A percentile compares a stretch with the other conserved stretches of the same genome.
phyloP scores from a whole-genome alignment of 1,139 yeast genomes.

The Pichiaceae sp. region DNA sequence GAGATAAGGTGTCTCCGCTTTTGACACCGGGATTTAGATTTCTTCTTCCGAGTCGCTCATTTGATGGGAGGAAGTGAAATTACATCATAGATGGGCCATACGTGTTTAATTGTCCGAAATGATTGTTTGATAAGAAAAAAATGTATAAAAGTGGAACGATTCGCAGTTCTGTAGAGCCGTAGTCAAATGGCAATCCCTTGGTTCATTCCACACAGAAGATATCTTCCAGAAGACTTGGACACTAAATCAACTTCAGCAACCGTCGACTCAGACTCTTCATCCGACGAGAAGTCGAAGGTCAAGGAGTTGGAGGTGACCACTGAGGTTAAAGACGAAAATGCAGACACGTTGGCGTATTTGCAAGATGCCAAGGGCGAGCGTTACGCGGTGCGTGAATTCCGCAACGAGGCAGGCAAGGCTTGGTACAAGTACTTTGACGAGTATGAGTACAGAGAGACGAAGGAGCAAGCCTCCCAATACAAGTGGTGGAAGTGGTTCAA shows the following conservation, averaged over 20 bases:
- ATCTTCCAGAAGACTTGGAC: constrained; percentile 3
- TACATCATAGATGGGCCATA: too few species aligned
- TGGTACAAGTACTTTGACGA: constrained; percentile 38
- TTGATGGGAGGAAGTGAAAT: too few species aligned
- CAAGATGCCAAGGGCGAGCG: constrained; percentile 2
- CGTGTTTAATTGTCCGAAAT: too few species aligned
- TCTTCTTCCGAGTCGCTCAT: too few species aligned
- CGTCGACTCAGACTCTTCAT: neutral
- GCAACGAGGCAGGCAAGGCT: constrained; percentile 54
- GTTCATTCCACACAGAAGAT: constrained; percentile 6
- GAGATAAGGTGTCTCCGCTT: too few species aligned
- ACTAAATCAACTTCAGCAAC: too few species aligned
- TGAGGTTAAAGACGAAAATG: neutral
- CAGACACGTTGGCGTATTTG: neutral
- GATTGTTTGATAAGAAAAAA: too few species aligned
- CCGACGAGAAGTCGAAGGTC: neutral
- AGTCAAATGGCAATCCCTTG: too few species aligned
- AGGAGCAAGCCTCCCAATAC: constrained; percentile 4
- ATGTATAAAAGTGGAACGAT: too few species aligned
- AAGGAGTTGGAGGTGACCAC: neutral
- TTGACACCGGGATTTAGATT: too few species aligned
- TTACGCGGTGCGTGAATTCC: constrained; percentile 30
- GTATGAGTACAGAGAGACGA: constrained; percentile 10
- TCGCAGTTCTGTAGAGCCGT: too few species aligned
- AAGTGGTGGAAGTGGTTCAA: constrained; percentile 13